Base-by-base conservation (phyloP, 306 rosid species). In the Quercus glauca region DNA sequence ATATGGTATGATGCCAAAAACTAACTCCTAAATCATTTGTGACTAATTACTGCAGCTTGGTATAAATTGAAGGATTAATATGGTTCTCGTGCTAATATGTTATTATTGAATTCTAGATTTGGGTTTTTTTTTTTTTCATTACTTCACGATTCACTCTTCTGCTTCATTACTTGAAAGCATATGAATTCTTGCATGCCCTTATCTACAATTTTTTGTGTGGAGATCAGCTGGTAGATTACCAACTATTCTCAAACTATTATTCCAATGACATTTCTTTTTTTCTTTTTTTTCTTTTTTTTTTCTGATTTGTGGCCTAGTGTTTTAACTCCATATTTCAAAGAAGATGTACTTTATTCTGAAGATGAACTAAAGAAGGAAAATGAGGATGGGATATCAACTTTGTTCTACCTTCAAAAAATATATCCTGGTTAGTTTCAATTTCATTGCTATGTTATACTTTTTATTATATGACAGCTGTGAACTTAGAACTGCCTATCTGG, bases 321-420 rank as follows among this genome's bases (percentile, higher is more conserved):
- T 91, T 84, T 95, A 82, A 95, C 99, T 73, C 99, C 99, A 1
- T 95, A 93, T 83, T 95, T 79, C 91, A 93, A 85, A 82, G 99
- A 95, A 89, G 89, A 84, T 56, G 99, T 93, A 75, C 88, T 91
- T 52, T 95, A 95, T 81, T 91, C 97, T 72, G 81, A 59, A 69
- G 90, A 90, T 0, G 97, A 91, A 78, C 94, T 95, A 78, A 68
- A 63, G 0, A 21, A 17, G 79, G 93, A 93, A 87, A 95, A 95
- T 82, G 99, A 95, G 86, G 98, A 95, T 80, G 99, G 99, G 75
- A 95, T 95, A 86, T 77, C 99, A 65, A 86, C 82, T 84, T 87
- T 95, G 87, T 95, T 95, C 89, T 95, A 95, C 90, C 93, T 95
- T 59, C 77, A 81, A 78, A 93, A 84, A 85, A 93, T 95, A 75